These are phyloP conservation scores for Linum lewisii DNA, from an alignment of 345 rosid species.

Conservation along the genomic window DNA sequence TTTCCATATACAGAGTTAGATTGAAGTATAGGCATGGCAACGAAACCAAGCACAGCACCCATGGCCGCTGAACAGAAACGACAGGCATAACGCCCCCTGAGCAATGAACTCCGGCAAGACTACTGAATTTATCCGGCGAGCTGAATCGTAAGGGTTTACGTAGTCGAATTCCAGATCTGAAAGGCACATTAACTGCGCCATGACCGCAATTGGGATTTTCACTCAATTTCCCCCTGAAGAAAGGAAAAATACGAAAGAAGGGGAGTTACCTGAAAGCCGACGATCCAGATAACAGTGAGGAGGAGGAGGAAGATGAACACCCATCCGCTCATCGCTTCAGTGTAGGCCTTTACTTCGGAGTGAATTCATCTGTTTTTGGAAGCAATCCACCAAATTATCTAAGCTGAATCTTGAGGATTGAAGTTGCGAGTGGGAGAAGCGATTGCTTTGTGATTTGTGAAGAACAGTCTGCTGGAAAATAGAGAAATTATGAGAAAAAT, in stretches of 20 bases:
- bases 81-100: constrained; percentile 27
- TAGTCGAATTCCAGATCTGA: constrained; percentile 35
- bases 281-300: constrained; percentile 4
- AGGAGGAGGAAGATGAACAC: constrained; percentile 9
- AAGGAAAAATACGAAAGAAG: too few relatives aligned
- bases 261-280: constrained; percentile 11
- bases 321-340: neutral
- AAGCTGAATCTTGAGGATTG: too few relatives aligned
- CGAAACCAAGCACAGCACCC: constrained; percentile 32
- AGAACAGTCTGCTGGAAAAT: too few relatives aligned
- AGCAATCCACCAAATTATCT: too few relatives aligned
- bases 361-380: too few relatives aligned
- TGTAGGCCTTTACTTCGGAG: too few relatives aligned
- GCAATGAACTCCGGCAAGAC: constrained; percentile 29
- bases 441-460: too few relatives aligned
- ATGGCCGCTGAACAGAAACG: constrained; percentile 32
- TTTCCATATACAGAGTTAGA: constrained; percentile 22
- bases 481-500: too few relatives aligned
- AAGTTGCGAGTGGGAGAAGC: too few relatives aligned
- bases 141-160: constrained; percentile 34
- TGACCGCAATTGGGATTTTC: too few relatives aligned
- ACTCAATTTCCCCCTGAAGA: neutral
- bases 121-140: constrained; percentile 22
- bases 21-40: constrained; percentile 31
- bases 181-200: constrained; percentile 35